Evolutionary conservation across 495 filamentous ascomycete species (phyloP), one percentile per base, ranked within the genome.

Genomic region (Aspergillus nidulans): DNA sequence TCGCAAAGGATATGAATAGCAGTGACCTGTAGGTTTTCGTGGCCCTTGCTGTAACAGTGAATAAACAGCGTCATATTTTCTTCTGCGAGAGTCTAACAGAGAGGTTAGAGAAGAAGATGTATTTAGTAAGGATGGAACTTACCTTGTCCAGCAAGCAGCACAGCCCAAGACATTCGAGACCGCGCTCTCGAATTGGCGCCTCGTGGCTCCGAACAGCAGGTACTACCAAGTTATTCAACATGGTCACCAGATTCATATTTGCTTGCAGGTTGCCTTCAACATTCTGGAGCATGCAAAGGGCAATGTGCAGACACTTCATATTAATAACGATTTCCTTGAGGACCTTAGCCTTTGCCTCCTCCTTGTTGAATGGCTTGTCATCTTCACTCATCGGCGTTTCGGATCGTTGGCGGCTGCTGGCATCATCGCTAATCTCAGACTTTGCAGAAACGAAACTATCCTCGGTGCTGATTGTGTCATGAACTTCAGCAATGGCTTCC

Each of bases 241-340:
- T 96, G 25, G 89, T 88, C 2, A 95, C 89, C 13, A 99, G 73
- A 62, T 95, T 84, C 55, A 85, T 83, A 68, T 96, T 96, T 42
- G 88, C 76, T 68, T 96, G 91, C 25, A 97, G 76, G 52, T 86
- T 84, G 19, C 90, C 88, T 49, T 88, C 75, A 1, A 97, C 88
- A 61, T 96, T 94, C 65, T 95, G 83, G 39, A 99, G 79, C 91
- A 96, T 96, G 77, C 90, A 97, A 62, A 95, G 91, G 20, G 95
- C 91, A 60, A 99, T 96, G 64, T 97, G 90, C 32, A 99, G 80
- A 72, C 94, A 97, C 69, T 97, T 97, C 84, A 96, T 90, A 74
- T 97, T 97, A 63, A 97, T 87, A 76, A 95, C 84, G 65, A 97
- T 91, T 67, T 96, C 91, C 52, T 80, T 81, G 53, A 97, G 79